Evolutionary conservation across 2,329 filamentous ascomycete genomes (phyloP).

Genomic region (Diaporthe humulicola): DNA sequence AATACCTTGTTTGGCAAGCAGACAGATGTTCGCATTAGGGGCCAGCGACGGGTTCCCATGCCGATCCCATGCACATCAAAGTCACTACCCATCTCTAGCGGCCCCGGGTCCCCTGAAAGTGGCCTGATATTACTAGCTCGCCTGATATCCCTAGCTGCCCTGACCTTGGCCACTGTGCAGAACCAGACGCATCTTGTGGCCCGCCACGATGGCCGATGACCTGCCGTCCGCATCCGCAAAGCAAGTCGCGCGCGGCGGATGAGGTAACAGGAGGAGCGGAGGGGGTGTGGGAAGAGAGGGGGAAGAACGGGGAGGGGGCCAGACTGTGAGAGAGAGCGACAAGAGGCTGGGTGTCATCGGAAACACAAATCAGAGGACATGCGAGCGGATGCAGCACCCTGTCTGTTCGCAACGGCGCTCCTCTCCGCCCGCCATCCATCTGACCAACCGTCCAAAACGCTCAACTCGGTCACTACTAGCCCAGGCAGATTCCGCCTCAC

Average conservation of each 20-base stretch:
- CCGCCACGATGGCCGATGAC: slow-evolving; percentile 3
- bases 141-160: slow-evolving; percentile 21
- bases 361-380: slow-evolving; percentile 24
- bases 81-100: slow-evolving; percentile 19
- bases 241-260: slow-evolving; percentile 8
- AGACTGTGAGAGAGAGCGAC: background rate
- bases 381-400: slow-evolving; percentile 28
- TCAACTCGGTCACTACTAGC: slow-evolving; percentile 12
- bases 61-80: slow-evolving; percentile 28
- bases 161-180: slow-evolving; percentile 16
- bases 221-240: background rate
- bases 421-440: slow-evolving; percentile 13
- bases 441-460: background rate
- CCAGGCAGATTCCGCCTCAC: background rate
- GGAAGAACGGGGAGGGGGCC: background rate
- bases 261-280: slow-evolving; percentile 8
- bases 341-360: slow-evolving; percentile 18
- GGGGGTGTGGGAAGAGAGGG: background rate
- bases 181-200: slow-evolving; percentile 2
- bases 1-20: background rate
- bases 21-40: slow-evolving; percentile 31
- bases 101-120: slow-evolving; percentile 31
- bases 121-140: slow-evolving; percentile 35
- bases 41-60: slow-evolving; percentile 23
- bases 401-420: slow-evolving; percentile 27